A percentile compares a stretch with the other conserved stretches of the same genome.
phyloP scores from a whole-genome alignment of 306 rosid species.

The Begonia masoniana region DNA sequence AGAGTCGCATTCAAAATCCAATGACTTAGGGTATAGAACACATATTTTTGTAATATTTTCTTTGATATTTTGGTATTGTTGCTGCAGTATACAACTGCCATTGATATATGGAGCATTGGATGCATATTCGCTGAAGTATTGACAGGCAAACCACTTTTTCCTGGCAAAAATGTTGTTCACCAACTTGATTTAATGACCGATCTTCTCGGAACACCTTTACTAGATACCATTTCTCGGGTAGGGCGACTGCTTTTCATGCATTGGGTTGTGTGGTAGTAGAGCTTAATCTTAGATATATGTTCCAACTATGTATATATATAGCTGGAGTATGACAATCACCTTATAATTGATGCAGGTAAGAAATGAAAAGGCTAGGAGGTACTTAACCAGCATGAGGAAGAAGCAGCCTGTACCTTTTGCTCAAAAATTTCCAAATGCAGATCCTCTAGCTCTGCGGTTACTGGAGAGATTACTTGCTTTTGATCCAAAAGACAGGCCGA shows the following conservation, averaged over 20 bases:
- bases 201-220: conserved; percentile 82
- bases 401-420: conserved; percentile 63
- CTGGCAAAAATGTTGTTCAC: conserved; percentile 94
- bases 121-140: conserved; percentile 93
- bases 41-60: neutral
- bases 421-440: conserved; percentile 75
- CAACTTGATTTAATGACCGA: conserved; percentile 95
- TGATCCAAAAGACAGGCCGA: conserved; percentile 93
- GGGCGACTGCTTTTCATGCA: neutral
- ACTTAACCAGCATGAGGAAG: conserved; percentile 87
- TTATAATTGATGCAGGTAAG: conserved; percentile 52
- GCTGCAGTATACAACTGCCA: conserved; percentile 92
- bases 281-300: neutral
- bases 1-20: too few relatives aligned
- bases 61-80: conserved; percentile 4
- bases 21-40: too few relatives aligned
- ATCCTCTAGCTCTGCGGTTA: conserved; percentile 68
- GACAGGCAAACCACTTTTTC: conserved; percentile 87
- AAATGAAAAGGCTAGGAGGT: conserved; percentile 89
- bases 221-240: conserved; percentile 85
- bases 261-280: conserved; percentile 4
- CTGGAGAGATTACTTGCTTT: conserved; percentile 73
- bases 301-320: neutral
- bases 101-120: conserved; percentile 96
- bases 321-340: neutral